Evolutionary conservation across 2,329 filamentous ascomycete species (phyloP).

Genomic region (Venturia nashicola): DNA sequence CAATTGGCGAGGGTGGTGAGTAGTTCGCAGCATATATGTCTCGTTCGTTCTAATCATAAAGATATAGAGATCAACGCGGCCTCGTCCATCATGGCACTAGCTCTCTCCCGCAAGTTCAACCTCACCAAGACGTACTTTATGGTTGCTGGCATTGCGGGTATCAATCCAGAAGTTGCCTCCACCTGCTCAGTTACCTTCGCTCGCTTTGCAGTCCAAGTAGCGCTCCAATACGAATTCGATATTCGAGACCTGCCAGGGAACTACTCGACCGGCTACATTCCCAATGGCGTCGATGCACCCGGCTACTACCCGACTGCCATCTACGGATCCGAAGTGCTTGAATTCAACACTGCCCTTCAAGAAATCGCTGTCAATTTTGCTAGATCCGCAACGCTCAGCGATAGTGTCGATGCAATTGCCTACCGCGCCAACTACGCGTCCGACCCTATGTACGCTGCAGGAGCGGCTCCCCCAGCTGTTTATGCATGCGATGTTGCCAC

Average conservation of each 20-base stretch:
- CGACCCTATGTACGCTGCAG: slow-evolving; percentile 16
- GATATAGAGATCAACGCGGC: slow-evolving; percentile 64
- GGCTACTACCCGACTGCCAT: slow-evolving; percentile 26
- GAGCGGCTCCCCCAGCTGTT: slow-evolving; percentile 16
- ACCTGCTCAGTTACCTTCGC: slow-evolving; percentile 55
- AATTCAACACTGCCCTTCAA: slow-evolving; percentile 27
- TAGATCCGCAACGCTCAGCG: slow-evolving; percentile 23
- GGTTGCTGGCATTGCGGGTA: slow-evolving; percentile 60
- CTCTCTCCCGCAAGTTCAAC: slow-evolving; percentile 51
- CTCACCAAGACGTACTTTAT: slow-evolving; percentile 58
- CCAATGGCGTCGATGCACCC: slow-evolving; percentile 45
- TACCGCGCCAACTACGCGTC: slow-evolving; percentile 26
- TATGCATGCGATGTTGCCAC: slow-evolving; percentile 22
- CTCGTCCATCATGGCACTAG: slow-evolving; percentile 48
- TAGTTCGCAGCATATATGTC: not conserved
- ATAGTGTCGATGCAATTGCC: slow-evolving; percentile 21
- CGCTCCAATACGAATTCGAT: slow-evolving; percentile 65
- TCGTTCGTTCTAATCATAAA: not conserved
- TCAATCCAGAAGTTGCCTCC: slow-evolving; percentile 56
- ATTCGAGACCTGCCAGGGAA: slow-evolving; percentile 52
- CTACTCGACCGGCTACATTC: slow-evolving; percentile 57
- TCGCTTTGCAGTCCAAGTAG: slow-evolving; percentile 60
- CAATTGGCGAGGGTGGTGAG: slow-evolving; percentile 44
- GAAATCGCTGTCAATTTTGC: slow-evolving; percentile 22
- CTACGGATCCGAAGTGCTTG: slow-evolving; percentile 32